Evolutionary conservation across 148 eudicot genomes (phyloP), one percentile per base, ranked within the genome.

Genomic region (Rhododendron kiyosumense): DNA sequence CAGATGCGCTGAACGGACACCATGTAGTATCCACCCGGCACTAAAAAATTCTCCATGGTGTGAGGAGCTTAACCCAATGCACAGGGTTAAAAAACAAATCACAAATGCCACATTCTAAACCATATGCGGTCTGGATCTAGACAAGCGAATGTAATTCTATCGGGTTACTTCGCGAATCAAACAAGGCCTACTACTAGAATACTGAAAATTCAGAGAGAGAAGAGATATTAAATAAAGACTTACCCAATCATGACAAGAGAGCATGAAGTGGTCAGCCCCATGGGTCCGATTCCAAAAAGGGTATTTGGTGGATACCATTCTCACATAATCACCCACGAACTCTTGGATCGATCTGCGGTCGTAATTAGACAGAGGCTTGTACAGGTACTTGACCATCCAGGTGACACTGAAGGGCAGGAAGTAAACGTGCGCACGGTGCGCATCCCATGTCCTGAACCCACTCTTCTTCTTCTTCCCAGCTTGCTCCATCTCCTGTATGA

Each of bases 211-310:
- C 0, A 28, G 17, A 13, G 15, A 28, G 4, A 12, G 30, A 28
- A 22, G 67, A 24, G 67, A 61, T 20, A 61, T n/a, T n/a, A n/a
- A n/a, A 61, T 0, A 57, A 0, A 46, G 10, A 63, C 49, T n/a
- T 91, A 96, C 99, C 98, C 98, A 96, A 88, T 96, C 99, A 89
- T 96, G 99, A 83, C 99, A 96, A 85, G 97, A 85, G 38, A 96
- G 94, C 99, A 96, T 95, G 91, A 96, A 96, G 86, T 96, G 99
- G 85, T 96, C 96, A 78, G 99, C 94, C 1, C 97, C 98, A 45
- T 54, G 86, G 48, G 95, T 89, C 11, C 83, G 51, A 76, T 96
- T 96, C 99, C 99, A 96, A 84, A 92, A 96, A 8, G 97, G 97
- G 88, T 96, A 89, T 76, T 93, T 94, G 59, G 91, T 89, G 84